phyloP scores from a whole-genome alignment of 331 rosid genomes.

The Malus hybrid region DNA sequence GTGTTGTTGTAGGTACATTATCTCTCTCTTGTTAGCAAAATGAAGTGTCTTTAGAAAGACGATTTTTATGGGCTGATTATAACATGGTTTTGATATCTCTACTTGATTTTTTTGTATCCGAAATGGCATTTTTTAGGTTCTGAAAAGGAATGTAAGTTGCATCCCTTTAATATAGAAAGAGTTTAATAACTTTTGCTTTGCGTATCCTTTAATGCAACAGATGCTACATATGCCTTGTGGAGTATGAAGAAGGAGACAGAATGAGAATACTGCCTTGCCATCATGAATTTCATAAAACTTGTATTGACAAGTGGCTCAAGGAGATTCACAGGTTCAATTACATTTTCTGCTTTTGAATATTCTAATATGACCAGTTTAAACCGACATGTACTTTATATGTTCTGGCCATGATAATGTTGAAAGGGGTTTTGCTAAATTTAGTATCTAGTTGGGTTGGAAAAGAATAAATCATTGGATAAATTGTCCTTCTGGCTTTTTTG shows the following conservation, averaged over 20 bases:
- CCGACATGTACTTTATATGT: background rate
- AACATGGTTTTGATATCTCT: background rate
- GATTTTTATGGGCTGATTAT: background rate
- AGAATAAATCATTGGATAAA: background rate
- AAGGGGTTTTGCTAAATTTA: background rate
- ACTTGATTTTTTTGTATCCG: background rate
- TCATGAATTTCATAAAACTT: slow-evolving; percentile 84
- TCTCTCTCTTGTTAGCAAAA: background rate
- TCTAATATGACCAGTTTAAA: slow-evolving; percentile 3
- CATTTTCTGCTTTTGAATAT: background rate
- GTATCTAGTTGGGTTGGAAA: background rate
- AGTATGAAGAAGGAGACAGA: slow-evolving; percentile 96
- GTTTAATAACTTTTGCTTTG: slow-evolving; percentile 2
- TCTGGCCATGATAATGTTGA: background rate
- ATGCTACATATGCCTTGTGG: slow-evolving; percentile 99
- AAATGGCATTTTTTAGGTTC: background rate
- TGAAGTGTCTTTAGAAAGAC: background rate
- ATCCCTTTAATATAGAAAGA: background rate
- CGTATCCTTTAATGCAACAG: slow-evolving; percentile 33
- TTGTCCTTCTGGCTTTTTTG: background rate
- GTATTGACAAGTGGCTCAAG: slow-evolving; percentile 97
- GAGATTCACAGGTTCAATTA: slow-evolving; percentile 83
- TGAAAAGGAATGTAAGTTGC: background rate
- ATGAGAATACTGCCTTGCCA: slow-evolving; percentile 86
- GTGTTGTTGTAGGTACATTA: background rate